Evolutionary conservation across 805 yeast genomes (phyloP), one percentile per base, ranked within the genome.

Genomic region (Hanseniaspora vineae): DNA sequence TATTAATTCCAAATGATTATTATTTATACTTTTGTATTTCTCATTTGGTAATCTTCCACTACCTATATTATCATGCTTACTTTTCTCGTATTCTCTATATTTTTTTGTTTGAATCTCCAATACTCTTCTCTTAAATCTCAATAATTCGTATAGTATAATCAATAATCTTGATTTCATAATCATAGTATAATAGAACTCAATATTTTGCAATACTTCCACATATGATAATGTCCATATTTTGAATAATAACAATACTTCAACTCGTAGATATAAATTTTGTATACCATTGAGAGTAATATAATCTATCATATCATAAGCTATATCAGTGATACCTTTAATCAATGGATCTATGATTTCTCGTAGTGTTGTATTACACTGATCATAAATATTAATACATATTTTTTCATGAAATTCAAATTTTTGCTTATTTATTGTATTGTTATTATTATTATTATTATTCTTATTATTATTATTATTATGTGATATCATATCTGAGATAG

Each of bases 91-190:
- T 44, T 49, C 53, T 44, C 45, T 50, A 19, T 45, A 37, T 42
- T 55, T 44, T 47, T 23, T 8, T 31, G 42, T 39, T 20, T 31
- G 33, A 32, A 31, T 39, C 35, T 23, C 52, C 56, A 42, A 60
- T 52, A 49, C 55, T 60, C 29, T 61, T 23, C 29, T 58, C 35
- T 67, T 59, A 45, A 68, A 57, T 18, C 61, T 57, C 49, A 76
- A 80, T 45, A 82, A 59, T 51, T 80, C 84, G 35, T 72, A 69
- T n/a, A 83, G 84, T 15, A 82, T 81, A 13, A 74, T 67, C 32
- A 81, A 73, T 46, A 82, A 66, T 53, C 77, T 79, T 20, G 87
- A 80, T 56, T 78, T 77, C 55, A 81, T 78, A 58, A 81, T 80
- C 12, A 77, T 78, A 72, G 1, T 80, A 72, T 14, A 81, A 64